Evolutionary conservation across 257 asterid genomes (phyloP).

Genomic region (Fraxinus cuspidata): DNA sequence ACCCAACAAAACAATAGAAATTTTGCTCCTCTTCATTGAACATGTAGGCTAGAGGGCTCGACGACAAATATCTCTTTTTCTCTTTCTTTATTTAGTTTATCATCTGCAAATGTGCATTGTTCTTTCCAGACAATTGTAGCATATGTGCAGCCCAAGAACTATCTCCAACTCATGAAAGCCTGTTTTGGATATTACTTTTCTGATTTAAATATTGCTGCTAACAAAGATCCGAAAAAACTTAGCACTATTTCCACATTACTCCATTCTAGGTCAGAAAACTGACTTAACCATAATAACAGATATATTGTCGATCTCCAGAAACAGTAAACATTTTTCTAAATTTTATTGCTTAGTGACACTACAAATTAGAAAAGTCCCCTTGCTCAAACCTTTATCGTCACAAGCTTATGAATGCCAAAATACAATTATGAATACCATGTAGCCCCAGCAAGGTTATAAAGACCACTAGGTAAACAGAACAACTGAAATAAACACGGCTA

Average conservation of each 20-base stretch:
- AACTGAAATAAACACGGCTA: neutral
- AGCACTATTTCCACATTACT: neutral
- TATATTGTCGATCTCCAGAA: neutral
- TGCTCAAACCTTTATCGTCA: neutral
- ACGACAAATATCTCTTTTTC: neutral
- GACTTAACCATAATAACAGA: neutral
- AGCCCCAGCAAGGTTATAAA: neutral
- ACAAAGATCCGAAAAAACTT: neutral
- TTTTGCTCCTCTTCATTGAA: neutral
- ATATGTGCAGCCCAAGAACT: neutral
- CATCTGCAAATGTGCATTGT: neutral
- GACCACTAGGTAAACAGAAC: neutral
- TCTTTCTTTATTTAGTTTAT: slow-evolving; percentile 1
- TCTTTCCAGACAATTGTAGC: slow-evolving; percentile 1
- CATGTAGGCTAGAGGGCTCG: neutral
- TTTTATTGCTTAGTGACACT: neutral
- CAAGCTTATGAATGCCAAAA: neutral
- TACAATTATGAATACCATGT: neutral
- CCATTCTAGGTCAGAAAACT: neutral
- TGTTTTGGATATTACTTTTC: neutral
- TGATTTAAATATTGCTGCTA: neutral
- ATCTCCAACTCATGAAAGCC: neutral
- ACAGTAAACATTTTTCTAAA: neutral
- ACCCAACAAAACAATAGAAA: neutral
- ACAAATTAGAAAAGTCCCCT: neutral